Conservation (phyloP, 495 filamentous ascomycete genomes). For the Neurospora sp. region DNA sequence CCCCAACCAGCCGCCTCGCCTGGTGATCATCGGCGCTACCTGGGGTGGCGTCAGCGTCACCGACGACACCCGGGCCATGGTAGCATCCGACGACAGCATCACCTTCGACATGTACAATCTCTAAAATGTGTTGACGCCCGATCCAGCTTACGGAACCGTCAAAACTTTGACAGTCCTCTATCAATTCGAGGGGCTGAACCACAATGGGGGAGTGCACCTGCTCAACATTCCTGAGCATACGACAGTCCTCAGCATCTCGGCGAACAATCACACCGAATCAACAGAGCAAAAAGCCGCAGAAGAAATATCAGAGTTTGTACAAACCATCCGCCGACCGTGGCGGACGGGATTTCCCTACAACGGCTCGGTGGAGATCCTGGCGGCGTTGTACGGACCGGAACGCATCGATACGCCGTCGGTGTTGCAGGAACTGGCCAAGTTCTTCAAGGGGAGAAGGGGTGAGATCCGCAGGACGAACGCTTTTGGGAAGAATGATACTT, state of each 20-base stretch:
- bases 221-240: constrained; percentile 4
- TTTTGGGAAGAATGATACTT: constrained; percentile 16
- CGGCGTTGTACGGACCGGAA: constrained; percentile 14
- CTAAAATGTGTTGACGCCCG: constrained; percentile 9
- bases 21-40: constrained; percentile 16
- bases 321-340: constrained; percentile 3
- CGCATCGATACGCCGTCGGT: constrained; percentile 12
- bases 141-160: constrained; percentile 8
- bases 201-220: neutral
- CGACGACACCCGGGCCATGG: constrained; percentile 7
- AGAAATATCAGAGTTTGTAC: neutral
- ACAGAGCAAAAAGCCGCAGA: neutral
- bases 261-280: neutral
- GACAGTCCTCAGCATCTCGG: neutral
- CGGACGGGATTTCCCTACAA: constrained; percentile 1
- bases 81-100: constrained; percentile 6
- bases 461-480: constrained; percentile 19
- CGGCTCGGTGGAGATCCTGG: constrained; percentile 15
- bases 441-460: constrained; percentile 14
- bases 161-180: constrained; percentile 17
- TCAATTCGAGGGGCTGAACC: constrained; percentile 10
- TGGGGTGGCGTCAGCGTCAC: constrained; percentile 21
- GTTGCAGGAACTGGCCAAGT: constrained; percentile 12
- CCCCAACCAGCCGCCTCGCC: constrained; percentile 3
- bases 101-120: constrained; percentile 15